phyloP scores from a whole-genome alignment of 441 rosid genomes.

The Jatropha multifida region DNA sequence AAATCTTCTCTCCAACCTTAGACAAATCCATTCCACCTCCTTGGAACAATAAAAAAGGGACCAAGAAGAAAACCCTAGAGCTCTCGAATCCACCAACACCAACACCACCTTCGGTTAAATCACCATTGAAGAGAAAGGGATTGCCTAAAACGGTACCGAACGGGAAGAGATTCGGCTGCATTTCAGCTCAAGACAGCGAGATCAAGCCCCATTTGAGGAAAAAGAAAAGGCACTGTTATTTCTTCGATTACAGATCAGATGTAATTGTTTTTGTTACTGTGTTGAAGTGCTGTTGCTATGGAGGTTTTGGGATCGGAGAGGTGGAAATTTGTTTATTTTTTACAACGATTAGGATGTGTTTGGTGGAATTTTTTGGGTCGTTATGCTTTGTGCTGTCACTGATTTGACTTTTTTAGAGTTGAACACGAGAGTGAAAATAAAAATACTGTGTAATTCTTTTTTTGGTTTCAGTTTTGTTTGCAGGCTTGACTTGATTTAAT shows the following conservation, averaged over 20 bases:
- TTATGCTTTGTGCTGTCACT: too few relatives aligned
- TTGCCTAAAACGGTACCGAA: conserved; percentile 58
- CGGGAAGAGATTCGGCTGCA: conserved; percentile 86
- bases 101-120: conserved; percentile 50
- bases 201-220: conserved; percentile 21
- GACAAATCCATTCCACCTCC: conserved; percentile 93
- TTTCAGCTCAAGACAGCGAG: conserved; percentile 44
- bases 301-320: neutral
- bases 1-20: conserved; percentile 82
- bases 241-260: conserved; percentile 9
- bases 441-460: too few relatives aligned
- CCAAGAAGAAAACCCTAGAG: conserved; percentile 74
- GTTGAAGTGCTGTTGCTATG: neutral
- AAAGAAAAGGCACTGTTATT: too few relatives aligned
- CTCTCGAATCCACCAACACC: conserved; percentile 57
- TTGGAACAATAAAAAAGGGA: conserved; percentile 67
- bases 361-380: too few relatives aligned
- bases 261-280: too few relatives aligned
- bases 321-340: neutral
- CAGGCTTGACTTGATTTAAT: too few relatives aligned
- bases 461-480: too few relatives aligned
- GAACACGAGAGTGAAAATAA: too few relatives aligned
- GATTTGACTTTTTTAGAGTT: too few relatives aligned
- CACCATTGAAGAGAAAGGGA: conserved; percentile 70
- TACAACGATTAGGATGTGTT: too few relatives aligned